Base-by-base conservation (phyloP, 2,329 filamentous ascomycete species). In the Polychaeton citri region DNA sequence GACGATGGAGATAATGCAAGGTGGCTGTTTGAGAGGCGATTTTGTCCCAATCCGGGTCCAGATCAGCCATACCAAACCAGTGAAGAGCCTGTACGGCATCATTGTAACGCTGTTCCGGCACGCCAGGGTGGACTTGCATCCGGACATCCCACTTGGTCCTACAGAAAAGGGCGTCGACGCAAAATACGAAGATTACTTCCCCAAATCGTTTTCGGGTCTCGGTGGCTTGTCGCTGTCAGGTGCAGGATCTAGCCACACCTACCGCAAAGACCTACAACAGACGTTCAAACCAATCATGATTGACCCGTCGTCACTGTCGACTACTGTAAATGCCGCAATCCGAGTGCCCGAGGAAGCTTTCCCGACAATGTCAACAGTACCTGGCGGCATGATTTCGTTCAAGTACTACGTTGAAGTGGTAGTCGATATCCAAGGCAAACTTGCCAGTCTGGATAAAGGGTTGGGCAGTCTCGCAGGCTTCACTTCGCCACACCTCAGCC, bases 321-420 rank as follows among this genome's bases (percentile, higher is more conserved):
- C 86, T 1, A 79, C 80, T 32, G 75, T 96, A 30, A 90, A 79
- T 12, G 81, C 86, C 3, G 81, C 81, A 3, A 75, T 98, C 12
- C 77, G 84, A 46, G 74, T 96, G 2, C 90, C 90, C 0, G 85
- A 93, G 43, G 84, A 94, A 51, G 77, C 78, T 0, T 96, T 96
- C 48, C 88, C 90, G 0, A 94, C 87, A 2, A 96, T 96, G 43
- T 77, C 76, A 19, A 79, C 79, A 37, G 85, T 95, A 0, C 90
- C 90, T 0, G 86, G 88, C 3, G 79, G 83, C 21, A 90, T 96
- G 78, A 90, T 98, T 45, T 86, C 79, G 48, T 96, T 98, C 64
- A 84, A 80, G 47, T 96, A 98, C 53, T 83, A 87, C 46, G 72
- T 95, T 15, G 90, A 98, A 58, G 83, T 95, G 2, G 79, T 96